Percentiles rank a stretch among this genome's conserved stretches.
These are phyloP conservation scores for Cytospora piceae DNA, from an alignment of 2,329 filamentous ascomycete species.

Conservation along the genomic window DNA sequence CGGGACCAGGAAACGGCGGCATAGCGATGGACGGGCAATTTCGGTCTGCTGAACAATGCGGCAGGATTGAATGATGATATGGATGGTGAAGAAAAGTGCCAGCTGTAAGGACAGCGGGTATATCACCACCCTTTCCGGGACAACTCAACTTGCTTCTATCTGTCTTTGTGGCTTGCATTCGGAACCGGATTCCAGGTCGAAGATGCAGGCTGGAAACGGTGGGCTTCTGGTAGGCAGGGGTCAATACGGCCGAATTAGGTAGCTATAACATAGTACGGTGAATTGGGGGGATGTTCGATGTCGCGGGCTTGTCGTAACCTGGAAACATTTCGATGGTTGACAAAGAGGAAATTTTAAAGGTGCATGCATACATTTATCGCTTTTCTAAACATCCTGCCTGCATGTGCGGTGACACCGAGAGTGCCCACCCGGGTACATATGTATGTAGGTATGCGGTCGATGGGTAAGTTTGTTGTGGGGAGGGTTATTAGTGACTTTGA, in stretches of 20 bases:
- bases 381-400: background rate
- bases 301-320: too few species aligned
- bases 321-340: background rate
- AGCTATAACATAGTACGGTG: too few species aligned
- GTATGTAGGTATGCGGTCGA: constrained; percentile 2
- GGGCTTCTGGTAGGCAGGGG: background rate
- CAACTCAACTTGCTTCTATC: constrained; percentile 1
- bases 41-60: too few species aligned
- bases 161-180: background rate
- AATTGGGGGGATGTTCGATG: too few species aligned
- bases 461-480: constrained; percentile 4
- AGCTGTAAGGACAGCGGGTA: constrained; percentile 9
- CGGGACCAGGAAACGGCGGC: too few species aligned
- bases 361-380: background rate
- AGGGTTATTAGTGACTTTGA: constrained; percentile 3
- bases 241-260: too few species aligned
- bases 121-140: constrained; percentile 6
- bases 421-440: background rate
- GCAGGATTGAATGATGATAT: background rate
- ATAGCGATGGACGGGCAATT: too few species aligned
- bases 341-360: background rate
- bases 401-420: background rate
- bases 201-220: background rate
- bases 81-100: constrained; percentile 8
- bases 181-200: background rate